Conservation (phyloP, 2,329 filamentous ascomycete genomes). For the Emergomyces africanus region DNA sequence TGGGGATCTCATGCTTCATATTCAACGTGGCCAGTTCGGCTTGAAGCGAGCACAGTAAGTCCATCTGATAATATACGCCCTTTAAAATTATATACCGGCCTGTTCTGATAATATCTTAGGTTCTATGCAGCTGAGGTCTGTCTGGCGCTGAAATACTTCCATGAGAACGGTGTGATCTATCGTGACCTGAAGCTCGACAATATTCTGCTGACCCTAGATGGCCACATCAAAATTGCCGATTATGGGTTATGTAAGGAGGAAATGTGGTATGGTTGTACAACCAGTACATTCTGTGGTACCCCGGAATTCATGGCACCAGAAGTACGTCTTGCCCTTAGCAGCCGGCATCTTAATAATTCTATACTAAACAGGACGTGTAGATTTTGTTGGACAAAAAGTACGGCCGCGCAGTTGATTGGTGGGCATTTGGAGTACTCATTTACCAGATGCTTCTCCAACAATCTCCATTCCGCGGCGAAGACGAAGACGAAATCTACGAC, state of each 20-base stretch:
- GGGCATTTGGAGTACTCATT: constrained; percentile 97
- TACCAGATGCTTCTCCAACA: constrained; percentile 99
- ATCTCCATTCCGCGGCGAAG: constrained; percentile 95
- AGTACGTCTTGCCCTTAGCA: constrained; percentile 39
- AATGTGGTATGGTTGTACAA: constrained; percentile 98
- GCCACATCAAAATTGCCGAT: constrained; percentile 97
- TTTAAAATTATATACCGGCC: not conserved
- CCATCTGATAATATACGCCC: not conserved
- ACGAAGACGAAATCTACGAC: constrained; percentile 99
- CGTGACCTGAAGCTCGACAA: constrained; percentile 71
- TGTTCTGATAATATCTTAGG: constrained; percentile 31
- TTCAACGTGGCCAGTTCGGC: constrained; percentile 91
- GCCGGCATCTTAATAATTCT: not conserved
- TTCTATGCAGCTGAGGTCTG: constrained; percentile 98
- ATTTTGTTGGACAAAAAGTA: constrained; percentile 98
- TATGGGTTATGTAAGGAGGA: constrained; percentile 99
- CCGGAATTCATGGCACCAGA: constrained; percentile 99
- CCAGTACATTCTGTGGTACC: constrained; percentile 98
- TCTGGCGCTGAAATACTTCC: constrained; percentile 95
- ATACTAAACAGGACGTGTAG: constrained; percentile 34
- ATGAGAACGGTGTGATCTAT: constrained; percentile 98
- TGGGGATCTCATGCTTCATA: constrained; percentile 98
- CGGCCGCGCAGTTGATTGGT: constrained; percentile 95
- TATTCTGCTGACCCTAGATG: constrained; percentile 86
- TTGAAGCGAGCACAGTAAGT: constrained; percentile 89